Base-by-base conservation (phyloP, 2,329 filamentous ascomycete genomes). In the Teratosphaeria epicoccoides region DNA sequence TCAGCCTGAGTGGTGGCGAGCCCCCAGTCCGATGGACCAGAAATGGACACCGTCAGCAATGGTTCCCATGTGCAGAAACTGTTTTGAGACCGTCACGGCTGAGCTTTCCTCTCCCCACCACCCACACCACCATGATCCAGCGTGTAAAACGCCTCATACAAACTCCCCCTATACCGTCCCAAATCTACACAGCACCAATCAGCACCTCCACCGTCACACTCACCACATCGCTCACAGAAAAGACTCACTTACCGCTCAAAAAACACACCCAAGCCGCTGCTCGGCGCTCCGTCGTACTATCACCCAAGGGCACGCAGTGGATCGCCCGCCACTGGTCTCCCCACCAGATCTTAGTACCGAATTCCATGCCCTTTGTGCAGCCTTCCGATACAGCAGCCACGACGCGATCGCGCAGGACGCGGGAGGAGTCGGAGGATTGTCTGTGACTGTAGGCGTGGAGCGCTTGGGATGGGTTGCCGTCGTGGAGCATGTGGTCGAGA, bases 401-500 rank as follows among this genome's bases (percentile, higher is more conserved):
- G 24, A 54, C 52, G 6, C 49, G 52, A 29, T 54, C 49, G n/a
- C 52, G 49, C 24, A 52, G 49, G 14, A 45, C 24, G 9, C 52
- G 52, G 10, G 52, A 46, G 14, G 49, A 40, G 23, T 52, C 43
- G 1, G 45, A 46, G 3, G 52, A 37, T 23, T 54, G 46, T 20
- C 46, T 22, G 10, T 23, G 49, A 20, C n/a, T 46, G 14, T 47
- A 6, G n/a, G n/a, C 6, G 3, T 40, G 46, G 26, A 46, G 26
- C 9, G 44, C 17, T 7, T 23, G n/a, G 1, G 44, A 46, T 1
- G 33, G 9, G n/a, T 14, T 40, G 33, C 20, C 33, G 12, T 50
- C 49, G 25, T 17, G 44, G 23, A 54, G 49, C 24, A 47, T 37
- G n/a, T 54, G 52, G 37, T 57, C 60, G 5, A 63, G 46, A 9